Conservation (phyloP, 1,284 basidiomycete genomes). For the Melampsora americana region DNA sequence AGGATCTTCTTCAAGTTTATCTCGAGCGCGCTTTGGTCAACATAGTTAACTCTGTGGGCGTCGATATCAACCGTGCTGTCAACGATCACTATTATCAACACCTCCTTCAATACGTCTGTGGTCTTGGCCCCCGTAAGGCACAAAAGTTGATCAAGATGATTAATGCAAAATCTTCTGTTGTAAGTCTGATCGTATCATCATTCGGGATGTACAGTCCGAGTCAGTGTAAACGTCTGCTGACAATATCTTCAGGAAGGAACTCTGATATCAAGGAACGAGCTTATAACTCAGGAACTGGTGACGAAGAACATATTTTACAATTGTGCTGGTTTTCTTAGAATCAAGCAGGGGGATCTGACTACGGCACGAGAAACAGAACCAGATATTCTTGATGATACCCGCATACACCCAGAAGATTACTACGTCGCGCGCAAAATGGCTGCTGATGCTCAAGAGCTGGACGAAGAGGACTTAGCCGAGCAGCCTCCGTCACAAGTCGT, state of each 20-base stretch:
- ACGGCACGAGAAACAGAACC: slow-evolving; percentile 66
- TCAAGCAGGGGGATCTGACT: slow-evolving; percentile 67
- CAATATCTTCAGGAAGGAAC: slow-evolving; percentile 66
- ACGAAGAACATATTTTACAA: slow-evolving; percentile 81
- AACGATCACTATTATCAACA: slow-evolving; percentile 81
- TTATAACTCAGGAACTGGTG: slow-evolving; percentile 72
- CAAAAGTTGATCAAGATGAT: slow-evolving; percentile 80
- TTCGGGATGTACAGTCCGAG: slow-evolving; percentile 19
- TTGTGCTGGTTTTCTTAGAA: slow-evolving; percentile 82
- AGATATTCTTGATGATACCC: slow-evolving; percentile 90
- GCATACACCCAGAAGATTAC: slow-evolving; percentile 97
- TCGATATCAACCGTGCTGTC: slow-evolving; percentile 90
- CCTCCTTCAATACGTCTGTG: slow-evolving; percentile 84
- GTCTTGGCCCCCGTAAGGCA: slow-evolving; percentile 92
- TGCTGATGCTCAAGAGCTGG: slow-evolving; percentile 88
- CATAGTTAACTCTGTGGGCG: slow-evolving; percentile 83
- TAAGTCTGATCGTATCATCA: slow-evolving; percentile 47
- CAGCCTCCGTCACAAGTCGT: slow-evolving; percentile 81
- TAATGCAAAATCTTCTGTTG: slow-evolving; percentile 62
- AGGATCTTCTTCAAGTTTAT: slow-evolving; percentile 74
- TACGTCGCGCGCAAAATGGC: slow-evolving; percentile 98
- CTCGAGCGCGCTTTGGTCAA: slow-evolving; percentile 87
- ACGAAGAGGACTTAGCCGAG: slow-evolving; percentile 75
- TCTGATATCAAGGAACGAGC: slow-evolving; percentile 75
- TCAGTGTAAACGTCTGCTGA: slow-evolving; percentile 47